Evolutionary conservation across 495 filamentous ascomycete genomes (phyloP).

Genomic region (Xylaria acuta): DNA sequence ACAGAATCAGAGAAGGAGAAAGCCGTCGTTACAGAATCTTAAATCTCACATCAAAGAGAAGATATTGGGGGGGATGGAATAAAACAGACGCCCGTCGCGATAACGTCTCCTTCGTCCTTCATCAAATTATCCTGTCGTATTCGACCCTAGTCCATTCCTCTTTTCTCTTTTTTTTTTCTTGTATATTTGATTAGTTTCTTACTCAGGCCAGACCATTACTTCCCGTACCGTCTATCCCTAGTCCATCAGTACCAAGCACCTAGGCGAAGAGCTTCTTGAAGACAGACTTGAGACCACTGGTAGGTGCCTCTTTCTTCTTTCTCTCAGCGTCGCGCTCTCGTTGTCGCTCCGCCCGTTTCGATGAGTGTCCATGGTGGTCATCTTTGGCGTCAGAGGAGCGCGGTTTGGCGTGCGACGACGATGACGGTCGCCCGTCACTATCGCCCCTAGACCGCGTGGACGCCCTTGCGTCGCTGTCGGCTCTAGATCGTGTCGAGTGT

Average conservation of each 20-base stretch:
- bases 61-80: not conserved
- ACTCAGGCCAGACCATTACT: not conserved
- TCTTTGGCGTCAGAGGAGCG: slow-evolving; percentile 1
- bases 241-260: not conserved
- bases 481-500: not conserved
- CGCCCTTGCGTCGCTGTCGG: slow-evolving; percentile 4
- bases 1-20: not conserved
- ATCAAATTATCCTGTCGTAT: not conserved
- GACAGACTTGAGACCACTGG: slow-evolving; percentile 11
- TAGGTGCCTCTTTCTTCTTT: slow-evolving; percentile 15
- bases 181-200: not conserved
- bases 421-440: slow-evolving; percentile 10
- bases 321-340: slow-evolving; percentile 18
- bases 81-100: not conserved
- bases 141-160: not conserved
- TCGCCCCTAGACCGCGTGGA: slow-evolving; percentile 13
- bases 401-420: slow-evolving; percentile 1
- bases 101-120: not conserved
- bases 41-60: slow-evolving; percentile 6
- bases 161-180: not conserved
- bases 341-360: slow-evolving; percentile 20
- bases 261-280: slow-evolving; percentile 22
- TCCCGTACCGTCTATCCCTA: not conserved
- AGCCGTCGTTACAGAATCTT: not conserved
- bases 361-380: not conserved